phyloP scores from a whole-genome alignment of 2,329 filamentous ascomycete species.

The Clarireedia homoeocarpa region DNA sequence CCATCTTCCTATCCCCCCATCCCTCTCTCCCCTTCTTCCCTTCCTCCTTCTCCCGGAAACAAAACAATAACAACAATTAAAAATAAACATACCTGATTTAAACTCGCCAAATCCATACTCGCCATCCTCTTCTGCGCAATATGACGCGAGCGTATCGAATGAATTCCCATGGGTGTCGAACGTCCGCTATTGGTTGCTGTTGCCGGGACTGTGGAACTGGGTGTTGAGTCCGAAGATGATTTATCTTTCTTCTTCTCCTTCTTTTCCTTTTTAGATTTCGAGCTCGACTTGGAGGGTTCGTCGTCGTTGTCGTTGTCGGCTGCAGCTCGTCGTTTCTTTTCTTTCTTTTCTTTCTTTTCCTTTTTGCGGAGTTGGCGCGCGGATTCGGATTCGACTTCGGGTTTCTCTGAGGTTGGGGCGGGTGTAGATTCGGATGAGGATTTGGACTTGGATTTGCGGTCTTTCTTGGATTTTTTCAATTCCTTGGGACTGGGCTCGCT shows the following conservation, averaged over 20 bases:
- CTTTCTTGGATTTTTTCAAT: constrained; percentile 31
- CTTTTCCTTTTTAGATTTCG: constrained; percentile 32
- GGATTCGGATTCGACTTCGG: neutral
- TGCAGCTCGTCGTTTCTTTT: constrained; percentile 12
- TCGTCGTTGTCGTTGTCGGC: neutral
- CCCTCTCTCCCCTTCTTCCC: too few relatives aligned
- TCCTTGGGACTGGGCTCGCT: constrained; percentile 16
- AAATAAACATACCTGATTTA: constrained; percentile 57
- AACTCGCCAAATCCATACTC: constrained; percentile 68
- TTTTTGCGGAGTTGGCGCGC: neutral
- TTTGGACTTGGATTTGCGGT: constrained; percentile 1
- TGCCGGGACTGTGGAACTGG: constrained; percentile 9
- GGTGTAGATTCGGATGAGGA: neutral
- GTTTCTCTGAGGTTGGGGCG: neutral
- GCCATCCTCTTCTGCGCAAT: constrained; percentile 86
- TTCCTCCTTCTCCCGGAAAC: neutral
- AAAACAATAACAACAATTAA: neutral
- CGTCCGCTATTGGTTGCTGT: constrained; percentile 34
- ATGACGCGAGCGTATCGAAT: constrained; percentile 70
- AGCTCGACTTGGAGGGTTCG: constrained; percentile 31
- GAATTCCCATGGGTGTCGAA: constrained; percentile 47
- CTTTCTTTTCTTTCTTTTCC: constrained; percentile 9
- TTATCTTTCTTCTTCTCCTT: constrained; percentile 36
- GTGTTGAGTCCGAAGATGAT: constrained; percentile 22
- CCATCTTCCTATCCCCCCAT: too few relatives aligned